phyloP scores from a whole-genome alignment of 140 eudicot genomes.

The Stevia rebaudiana region DNA sequence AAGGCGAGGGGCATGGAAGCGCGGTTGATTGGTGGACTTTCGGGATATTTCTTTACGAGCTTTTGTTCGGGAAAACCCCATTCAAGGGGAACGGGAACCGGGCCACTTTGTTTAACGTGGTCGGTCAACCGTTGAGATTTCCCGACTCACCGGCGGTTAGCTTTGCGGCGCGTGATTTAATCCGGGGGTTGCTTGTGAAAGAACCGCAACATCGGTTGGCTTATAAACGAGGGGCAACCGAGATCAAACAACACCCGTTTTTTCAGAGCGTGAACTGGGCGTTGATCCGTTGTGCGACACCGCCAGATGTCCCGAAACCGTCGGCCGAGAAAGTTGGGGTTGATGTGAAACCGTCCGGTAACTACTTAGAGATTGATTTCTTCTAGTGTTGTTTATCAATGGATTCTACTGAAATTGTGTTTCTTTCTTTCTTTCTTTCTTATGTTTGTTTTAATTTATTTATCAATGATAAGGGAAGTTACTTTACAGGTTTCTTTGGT shows the following conservation, averaged over 20 bases:
- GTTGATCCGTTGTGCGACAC: slow-evolving; percentile 63
- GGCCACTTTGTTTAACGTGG: slow-evolving; percentile 83
- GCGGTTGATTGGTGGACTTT: slow-evolving; percentile 99
- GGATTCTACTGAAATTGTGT: slow-evolving; percentile 6
- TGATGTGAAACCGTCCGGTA: slow-evolving; percentile 76
- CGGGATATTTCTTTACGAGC: slow-evolving; percentile 83
- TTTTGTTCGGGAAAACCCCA: slow-evolving; percentile 76
- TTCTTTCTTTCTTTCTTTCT: slow-evolving; percentile 14
- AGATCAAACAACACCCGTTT: slow-evolving; percentile 73
- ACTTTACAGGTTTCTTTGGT: neutral
- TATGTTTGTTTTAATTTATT: slow-evolving; percentile 7
- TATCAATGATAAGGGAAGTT: neutral
- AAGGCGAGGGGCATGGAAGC: slow-evolving; percentile 95
- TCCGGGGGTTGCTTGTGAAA: slow-evolving; percentile 61
- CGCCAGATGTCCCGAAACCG: slow-evolving; percentile 53
- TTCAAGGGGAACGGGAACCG: slow-evolving; percentile 83
- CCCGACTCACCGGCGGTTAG: slow-evolving; percentile 79
- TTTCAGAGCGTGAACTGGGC: slow-evolving; percentile 82
- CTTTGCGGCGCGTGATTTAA: slow-evolving; percentile 66
- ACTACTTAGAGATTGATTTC: slow-evolving; percentile 88
- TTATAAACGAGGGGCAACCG: slow-evolving; percentile 67
- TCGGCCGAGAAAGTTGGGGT: slow-evolving; percentile 27
- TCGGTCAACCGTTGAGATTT: slow-evolving; percentile 80
- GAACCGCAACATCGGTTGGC: slow-evolving; percentile 68
- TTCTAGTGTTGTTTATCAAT: slow-evolving; percentile 31